These are phyloP conservation scores for Apiospora saccharicola DNA, from an alignment of 2,329 filamentous ascomycete genomes.

Conservation along the genomic window DNA sequence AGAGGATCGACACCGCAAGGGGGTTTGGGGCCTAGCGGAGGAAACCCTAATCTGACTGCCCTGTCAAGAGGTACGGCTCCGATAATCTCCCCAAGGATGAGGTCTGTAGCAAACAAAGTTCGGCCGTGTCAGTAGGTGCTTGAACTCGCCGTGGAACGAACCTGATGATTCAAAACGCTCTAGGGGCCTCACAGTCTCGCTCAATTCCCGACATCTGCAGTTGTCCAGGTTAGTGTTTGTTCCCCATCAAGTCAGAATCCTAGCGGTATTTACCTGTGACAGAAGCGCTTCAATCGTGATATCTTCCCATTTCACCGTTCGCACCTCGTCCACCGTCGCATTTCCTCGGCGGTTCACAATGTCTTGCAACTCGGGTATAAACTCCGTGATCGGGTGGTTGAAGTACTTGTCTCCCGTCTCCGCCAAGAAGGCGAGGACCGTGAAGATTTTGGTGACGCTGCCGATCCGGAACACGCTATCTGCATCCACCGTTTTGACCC, in stretches of 20 bases:
- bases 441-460: slow-evolving; percentile 49
- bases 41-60: slow-evolving; percentile 39
- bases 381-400: slow-evolving; percentile 49
- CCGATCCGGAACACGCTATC: slow-evolving; percentile 39
- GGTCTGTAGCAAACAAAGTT: slow-evolving; percentile 29
- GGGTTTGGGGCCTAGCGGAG: slow-evolving; percentile 37
- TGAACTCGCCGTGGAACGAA: slow-evolving; percentile 20
- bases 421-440: slow-evolving; percentile 45
- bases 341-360: slow-evolving; percentile 30
- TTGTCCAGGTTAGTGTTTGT: neutral
- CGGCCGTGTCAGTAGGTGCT: slow-evolving; percentile 28
- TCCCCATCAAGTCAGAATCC: no score
- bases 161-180: neutral
- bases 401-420: slow-evolving; percentile 44
- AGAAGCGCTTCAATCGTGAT: slow-evolving; percentile 39
- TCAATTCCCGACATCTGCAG: slow-evolving; percentile 40
- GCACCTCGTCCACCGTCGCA: slow-evolving; percentile 26
- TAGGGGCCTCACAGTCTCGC: slow-evolving; percentile 41
- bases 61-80: slow-evolving; percentile 31
- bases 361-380: slow-evolving; percentile 47
- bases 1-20: slow-evolving; percentile 42
- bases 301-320: slow-evolving; percentile 36
- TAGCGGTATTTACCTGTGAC: slow-evolving; percentile 35
- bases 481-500: slow-evolving; percentile 36
- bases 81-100: slow-evolving; percentile 36